Conservation (phyloP, 2,329 filamentous ascomycete genomes). For the Fusarium sp. region DNA sequence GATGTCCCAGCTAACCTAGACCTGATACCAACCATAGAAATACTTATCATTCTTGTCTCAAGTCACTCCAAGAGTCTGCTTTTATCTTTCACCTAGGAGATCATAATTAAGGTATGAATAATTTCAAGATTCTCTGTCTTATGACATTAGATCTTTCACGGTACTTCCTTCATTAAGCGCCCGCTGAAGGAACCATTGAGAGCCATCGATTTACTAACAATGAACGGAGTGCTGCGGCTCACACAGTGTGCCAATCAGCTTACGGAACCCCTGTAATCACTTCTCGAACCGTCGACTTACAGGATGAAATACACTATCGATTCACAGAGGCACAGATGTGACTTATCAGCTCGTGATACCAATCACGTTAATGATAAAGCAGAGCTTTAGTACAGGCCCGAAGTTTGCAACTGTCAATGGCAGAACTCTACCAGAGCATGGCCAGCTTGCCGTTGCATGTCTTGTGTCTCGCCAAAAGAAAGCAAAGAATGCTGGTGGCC, state of each 20-base stretch:
- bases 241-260: conserved; percentile 7
- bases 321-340: conserved; percentile 7
- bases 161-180: background rate
- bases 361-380: background rate
- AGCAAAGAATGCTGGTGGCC: conserved; percentile 8
- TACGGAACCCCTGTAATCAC: conserved; percentile 22
- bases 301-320: conserved; percentile 7
- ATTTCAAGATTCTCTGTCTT: background rate
- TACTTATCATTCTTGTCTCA: background rate
- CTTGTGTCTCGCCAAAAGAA: conserved; percentile 1
- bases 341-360: background rate
- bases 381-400: background rate
- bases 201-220: background rate
- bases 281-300: conserved; percentile 33
- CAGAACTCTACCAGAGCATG: background rate
- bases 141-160: background rate
- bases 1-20: background rate
- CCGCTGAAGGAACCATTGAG: background rate
- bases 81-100: background rate
- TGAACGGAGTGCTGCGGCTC: background rate
- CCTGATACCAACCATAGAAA: background rate
- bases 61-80: background rate
- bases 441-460: background rate
- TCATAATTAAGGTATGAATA: accelerated
- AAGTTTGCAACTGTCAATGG: background rate